Base-by-base conservation (phyloP, 2,329 filamentous ascomycete genomes). In the Fusarium sp. region DNA sequence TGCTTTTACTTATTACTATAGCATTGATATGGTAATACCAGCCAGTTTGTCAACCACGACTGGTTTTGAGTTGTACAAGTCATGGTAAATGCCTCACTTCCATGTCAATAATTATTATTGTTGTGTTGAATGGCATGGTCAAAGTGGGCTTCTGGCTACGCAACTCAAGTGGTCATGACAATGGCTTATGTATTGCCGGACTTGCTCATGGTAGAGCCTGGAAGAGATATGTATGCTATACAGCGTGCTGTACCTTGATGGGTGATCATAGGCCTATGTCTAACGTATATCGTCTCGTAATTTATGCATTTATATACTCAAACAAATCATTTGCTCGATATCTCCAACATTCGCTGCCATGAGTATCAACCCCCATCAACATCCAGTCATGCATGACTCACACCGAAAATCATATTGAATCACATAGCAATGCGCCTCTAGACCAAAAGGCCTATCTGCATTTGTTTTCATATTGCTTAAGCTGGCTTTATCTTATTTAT, bases 1-100 rank as follows among this genome's bases (percentile, higher is more conserved):
- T 1, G 0, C 2, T 8, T 5, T 11, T 24, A 30, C 2, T 6
- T 30, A 4, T 2, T 1, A 5, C 0, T 36, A 58, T 58, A 50
- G 0, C 0, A 22, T 20, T 5, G 1, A 0, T 5, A 0, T 2
- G 0, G 0, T 1, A 4, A 15, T 26, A 2, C 3, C n/a, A 15
- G 31, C 5, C 28, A 30, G 20, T n/a, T 20, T 20, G 13, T 26
- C 10, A 26, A 12, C 9, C n/a, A 35, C n/a, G 5, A 35, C 13
- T n/a, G 26, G 15, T 26, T n/a, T 10, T n/a, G 26, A 36, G 33
- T 13, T 41, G 18, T 41, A 1, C 20, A n/a, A n/a, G 10, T n/a
- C 11, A 18, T 18, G 7, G 10, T 10, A 10, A 28, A 14, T 30
- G 5, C 11, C 20, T 39, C n/a, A n/a, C 11, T 41, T 54, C 15